These are phyloP conservation scores for Aegle marmelos DNA, from an alignment of 345 rosid species.

Conservation along the genomic window DNA sequence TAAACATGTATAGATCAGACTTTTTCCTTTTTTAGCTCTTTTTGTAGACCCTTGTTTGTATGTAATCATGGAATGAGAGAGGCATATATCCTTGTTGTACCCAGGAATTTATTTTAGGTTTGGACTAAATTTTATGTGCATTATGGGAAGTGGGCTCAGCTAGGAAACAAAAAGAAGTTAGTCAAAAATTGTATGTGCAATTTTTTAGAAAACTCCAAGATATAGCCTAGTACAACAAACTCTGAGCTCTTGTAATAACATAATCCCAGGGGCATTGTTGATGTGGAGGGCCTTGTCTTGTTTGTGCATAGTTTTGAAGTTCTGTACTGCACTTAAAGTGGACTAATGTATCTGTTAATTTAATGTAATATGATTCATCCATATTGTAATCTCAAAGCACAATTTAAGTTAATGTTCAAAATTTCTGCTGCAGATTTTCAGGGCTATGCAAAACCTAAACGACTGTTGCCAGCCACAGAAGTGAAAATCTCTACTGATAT, in stretches of 20 bases:
- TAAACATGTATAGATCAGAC: background rate
- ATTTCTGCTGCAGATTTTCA: conserved; percentile 57
- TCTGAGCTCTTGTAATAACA: background rate
- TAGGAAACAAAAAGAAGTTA: background rate
- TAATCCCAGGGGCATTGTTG: background rate
- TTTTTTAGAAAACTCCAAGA: background rate
- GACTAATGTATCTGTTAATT: background rate
- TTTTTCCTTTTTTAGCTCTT: background rate
- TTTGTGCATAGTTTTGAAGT: background rate
- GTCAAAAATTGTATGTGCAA: background rate
- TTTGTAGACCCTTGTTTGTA: background rate
- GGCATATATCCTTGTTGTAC: background rate
- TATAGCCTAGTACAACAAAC: background rate
- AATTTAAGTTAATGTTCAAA: background rate
- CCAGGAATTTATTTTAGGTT: background rate
- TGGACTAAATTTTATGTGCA: background rate
- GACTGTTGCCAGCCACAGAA: conserved; percentile 56
- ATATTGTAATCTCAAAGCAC: background rate
- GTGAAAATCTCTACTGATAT: conserved; percentile 35
- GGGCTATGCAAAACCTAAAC: conserved; percentile 67
- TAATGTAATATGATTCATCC: background rate
- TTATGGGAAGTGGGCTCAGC: background rate
- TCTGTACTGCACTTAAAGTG: conserved; percentile 1
- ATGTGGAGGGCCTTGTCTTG: background rate
- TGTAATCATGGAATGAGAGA: background rate